Evolutionary conservation across 1,139 yeast species (phyloP).

Genomic region (Debaryomyces sp.): DNA sequence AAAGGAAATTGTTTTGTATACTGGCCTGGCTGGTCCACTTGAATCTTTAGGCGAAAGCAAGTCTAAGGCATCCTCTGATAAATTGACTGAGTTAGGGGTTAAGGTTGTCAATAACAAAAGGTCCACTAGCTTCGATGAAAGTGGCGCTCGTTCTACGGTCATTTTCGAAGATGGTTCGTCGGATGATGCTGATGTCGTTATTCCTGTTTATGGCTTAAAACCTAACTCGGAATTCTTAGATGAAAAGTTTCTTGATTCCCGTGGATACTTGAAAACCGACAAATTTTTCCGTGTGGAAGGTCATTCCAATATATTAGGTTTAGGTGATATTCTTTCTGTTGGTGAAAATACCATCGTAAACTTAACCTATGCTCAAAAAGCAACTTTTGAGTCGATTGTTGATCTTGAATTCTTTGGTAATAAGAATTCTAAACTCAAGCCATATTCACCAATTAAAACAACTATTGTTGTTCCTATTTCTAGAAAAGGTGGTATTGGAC

Average conservation of each 20-base stretch:
- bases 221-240: slow-evolving; percentile 32
- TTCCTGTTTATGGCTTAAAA: slow-evolving; percentile 22
- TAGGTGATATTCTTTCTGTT: slow-evolving; percentile 35
- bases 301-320: slow-evolving; percentile 28
- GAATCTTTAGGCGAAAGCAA: slow-evolving; percentile 16
- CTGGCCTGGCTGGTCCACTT: slow-evolving; percentile 32
- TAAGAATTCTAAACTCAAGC: slow-evolving; percentile 13
- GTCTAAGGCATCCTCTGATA: slow-evolving; percentile 18
- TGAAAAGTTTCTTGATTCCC: slow-evolving; percentile 15
- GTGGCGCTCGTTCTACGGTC: slow-evolving; percentile 10
- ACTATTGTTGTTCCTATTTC: slow-evolving; percentile 35
- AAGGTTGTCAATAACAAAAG: slow-evolving; percentile 26
- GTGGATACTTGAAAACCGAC: slow-evolving; percentile 30
- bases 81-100: slow-evolving; percentile 27
- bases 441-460: slow-evolving; percentile 14
- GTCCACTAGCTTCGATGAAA: slow-evolving; percentile 7
- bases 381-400: slow-evolving; percentile 19
- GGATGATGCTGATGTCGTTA: slow-evolving; percentile 28
- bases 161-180: slow-evolving; percentile 19
- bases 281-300: slow-evolving; percentile 25
- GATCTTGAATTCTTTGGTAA: slow-evolving; percentile 20
- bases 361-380: slow-evolving; percentile 25
- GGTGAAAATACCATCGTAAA: slow-evolving; percentile 28
- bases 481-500: slow-evolving; percentile 39
- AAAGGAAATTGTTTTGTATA: slow-evolving; percentile 28